Percentiles rank a stretch among this genome's conserved stretches.
Conservation (phyloP, 2,329 filamentous ascomycete species). For the Pyrenochaeta sp. region DNA sequence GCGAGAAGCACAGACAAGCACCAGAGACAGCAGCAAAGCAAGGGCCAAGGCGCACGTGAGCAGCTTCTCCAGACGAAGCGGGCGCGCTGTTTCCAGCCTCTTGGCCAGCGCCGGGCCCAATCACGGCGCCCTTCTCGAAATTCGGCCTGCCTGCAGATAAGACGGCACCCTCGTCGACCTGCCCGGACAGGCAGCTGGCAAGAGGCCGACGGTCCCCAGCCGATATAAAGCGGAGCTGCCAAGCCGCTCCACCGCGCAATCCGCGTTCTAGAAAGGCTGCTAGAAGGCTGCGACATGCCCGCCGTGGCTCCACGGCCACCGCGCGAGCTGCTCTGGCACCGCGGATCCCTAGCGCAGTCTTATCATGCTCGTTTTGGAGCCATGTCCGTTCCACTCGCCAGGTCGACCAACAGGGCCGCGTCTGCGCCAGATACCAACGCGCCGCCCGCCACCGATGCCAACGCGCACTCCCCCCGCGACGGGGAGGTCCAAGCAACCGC, state of each 20-base stretch:
- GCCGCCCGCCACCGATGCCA: constrained; percentile 24
- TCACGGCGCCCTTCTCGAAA: constrained; percentile 11
- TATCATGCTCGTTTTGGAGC: constrained; percentile 25
- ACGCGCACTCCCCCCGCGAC: constrained; percentile 25
- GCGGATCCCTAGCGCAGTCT: constrained; percentile 13
- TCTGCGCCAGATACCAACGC: constrained; percentile 14
- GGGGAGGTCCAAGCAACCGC: constrained; percentile 30
- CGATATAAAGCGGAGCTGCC: constrained; percentile 18
- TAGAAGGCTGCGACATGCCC: constrained; percentile 17
- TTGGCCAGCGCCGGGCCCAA: constrained; percentile 10
- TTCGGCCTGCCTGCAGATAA: constrained; percentile 18
- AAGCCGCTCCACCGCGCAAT: constrained; percentile 11
- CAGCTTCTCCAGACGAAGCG: constrained; percentile 16
- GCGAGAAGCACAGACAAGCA: constrained; percentile 7
- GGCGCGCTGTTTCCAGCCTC: constrained; percentile 12
- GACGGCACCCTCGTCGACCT: constrained; percentile 6
- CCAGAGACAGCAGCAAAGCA: too few relatives aligned
- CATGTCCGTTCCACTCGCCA: constrained; percentile 19
- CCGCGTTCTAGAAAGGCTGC: constrained; percentile 30
- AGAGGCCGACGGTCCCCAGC: constrained; percentile 20
- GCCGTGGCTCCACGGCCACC: constrained; percentile 1
- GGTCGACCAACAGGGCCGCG: constrained; percentile 16
- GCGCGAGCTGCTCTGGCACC: too few relatives aligned
- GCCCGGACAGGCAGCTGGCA: constrained; percentile 34
- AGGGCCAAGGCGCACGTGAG: constrained; percentile 25